Base-by-base conservation (phyloP, 306 rosid species). In the Malus asiatica region DNA sequence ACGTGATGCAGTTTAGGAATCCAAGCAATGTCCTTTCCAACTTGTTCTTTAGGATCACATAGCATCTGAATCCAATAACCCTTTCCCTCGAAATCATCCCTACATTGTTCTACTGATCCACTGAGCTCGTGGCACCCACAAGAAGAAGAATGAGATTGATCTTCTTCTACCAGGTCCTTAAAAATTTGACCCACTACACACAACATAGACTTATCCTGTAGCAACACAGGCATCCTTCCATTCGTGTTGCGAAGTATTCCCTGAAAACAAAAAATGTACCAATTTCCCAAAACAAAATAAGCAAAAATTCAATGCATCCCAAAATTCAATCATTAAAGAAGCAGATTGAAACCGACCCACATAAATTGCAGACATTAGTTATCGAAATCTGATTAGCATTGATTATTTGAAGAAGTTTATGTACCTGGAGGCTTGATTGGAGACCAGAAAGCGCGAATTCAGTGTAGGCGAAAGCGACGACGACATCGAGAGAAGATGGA, bases 1-100 rank as follows among this genome's bases (percentile, higher is more conserved):
- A 95, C 74, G 82, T 92, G 93, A 77, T 88, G 91, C 90, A 92
- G 72, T 65, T 77, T 89, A 35, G 98, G 98, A 86, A 90, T 73
- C 87, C 90, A 27, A 32, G 22, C 16, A 45, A 67, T 70, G 70
- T 76, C 87, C 64, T 77, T 81, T 74, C 84, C 87, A 80, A 73
- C 78, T 44, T 73, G 81, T 76, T 86, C 80, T 27, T 66, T 76
- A 76, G 86, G 85, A 84, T 88, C 86, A 85, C 70, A 70, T 65
- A 77, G 72, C 83, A 92, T 78, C 81, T 79, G 77, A 61, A 89
- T 77, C 90, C 86, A 86, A 66, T 80, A 87, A 80, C 79, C 74
- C 78, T 61, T 87, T 71, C 85, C 90, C 22, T 32, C 14, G 66
- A 66, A 73, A 84, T 72, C 64, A 81, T 77, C 87, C 76, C 79